Evolutionary conservation across 2,329 filamentous ascomycete genomes (phyloP).

Genomic region (Pseudocercospora eumusae): DNA sequence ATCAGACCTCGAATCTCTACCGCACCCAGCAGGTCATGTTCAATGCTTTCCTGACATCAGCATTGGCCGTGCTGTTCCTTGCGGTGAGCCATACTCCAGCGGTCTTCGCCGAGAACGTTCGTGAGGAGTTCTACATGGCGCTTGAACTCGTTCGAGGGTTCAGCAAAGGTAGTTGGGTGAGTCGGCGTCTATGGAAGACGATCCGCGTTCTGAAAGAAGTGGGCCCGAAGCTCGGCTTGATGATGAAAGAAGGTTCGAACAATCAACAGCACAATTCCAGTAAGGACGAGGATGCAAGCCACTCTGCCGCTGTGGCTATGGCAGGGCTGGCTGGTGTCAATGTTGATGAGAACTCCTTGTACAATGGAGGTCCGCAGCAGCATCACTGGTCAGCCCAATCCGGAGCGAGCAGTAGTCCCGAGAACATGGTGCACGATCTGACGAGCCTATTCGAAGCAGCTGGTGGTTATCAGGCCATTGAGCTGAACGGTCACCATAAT

Average conservation of each 20-base stretch:
- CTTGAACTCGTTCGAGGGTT: slow-evolving; percentile 73
- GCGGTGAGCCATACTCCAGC: slow-evolving; percentile 74
- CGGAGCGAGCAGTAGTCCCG: slow-evolving; percentile 55
- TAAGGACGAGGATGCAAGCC: slow-evolving; percentile 55
- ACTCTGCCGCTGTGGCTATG: slow-evolving; percentile 65
- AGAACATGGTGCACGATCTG: slow-evolving; percentile 63
- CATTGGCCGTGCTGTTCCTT: slow-evolving; percentile 73
- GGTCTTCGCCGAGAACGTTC: slow-evolving; percentile 66
- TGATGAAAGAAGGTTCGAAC: slow-evolving; percentile 32
- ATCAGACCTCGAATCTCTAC: slow-evolving; percentile 72
- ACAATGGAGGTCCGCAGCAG: slow-evolving; percentile 34
- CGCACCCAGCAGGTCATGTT: slow-evolving; percentile 72
- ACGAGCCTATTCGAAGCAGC: slow-evolving; percentile 65
- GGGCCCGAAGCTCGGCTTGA: slow-evolving; percentile 67
- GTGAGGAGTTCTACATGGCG: slow-evolving; percentile 77
- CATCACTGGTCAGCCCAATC: slow-evolving; percentile 27
- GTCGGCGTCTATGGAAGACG: slow-evolving; percentile 71
- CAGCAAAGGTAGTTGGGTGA: slow-evolving; percentile 69
- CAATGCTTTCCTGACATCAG: slow-evolving; percentile 76
- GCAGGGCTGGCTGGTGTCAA: slow-evolving; percentile 64
- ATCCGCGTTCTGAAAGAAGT: slow-evolving; percentile 71
- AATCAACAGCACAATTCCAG: slow-evolving; percentile 7
- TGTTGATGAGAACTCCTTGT: slow-evolving; percentile 59
- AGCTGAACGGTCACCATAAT: slow-evolving; percentile 9
- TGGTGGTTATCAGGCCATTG: slow-evolving; percentile 49